Percentiles rank a stretch among this genome's conserved stretches.
These are phyloP conservation scores for Fusarium tuaranense DNA, from an alignment of 2,329 filamentous ascomycete genomes.

Conservation along the genomic window DNA sequence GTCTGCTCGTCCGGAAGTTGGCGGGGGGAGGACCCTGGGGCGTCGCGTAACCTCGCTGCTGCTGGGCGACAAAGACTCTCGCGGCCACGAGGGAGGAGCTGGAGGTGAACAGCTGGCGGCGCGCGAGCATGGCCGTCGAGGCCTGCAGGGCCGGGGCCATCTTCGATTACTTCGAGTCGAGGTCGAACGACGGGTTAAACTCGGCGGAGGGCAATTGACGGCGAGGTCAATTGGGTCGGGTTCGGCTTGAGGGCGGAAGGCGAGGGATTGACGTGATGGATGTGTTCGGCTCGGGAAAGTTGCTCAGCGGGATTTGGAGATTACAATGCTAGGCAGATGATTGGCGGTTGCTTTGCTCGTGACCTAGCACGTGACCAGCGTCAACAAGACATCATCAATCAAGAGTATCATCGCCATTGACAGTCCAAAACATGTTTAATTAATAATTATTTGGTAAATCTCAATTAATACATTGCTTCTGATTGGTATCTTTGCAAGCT, in stretches of 20 bases:
- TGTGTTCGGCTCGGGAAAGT: slow-evolving; percentile 47
- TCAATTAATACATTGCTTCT: background rate
- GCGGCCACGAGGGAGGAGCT: slow-evolving; percentile 38
- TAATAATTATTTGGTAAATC: background rate
- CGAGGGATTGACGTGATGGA: slow-evolving; percentile 46
- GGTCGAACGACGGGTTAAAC: slow-evolving; percentile 17
- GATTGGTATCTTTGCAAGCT: background rate
- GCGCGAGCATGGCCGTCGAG: slow-evolving; percentile 50
- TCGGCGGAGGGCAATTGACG: slow-evolving; percentile 44
- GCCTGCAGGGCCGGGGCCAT: slow-evolving; percentile 51
- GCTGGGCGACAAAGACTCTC: slow-evolving; percentile 43
- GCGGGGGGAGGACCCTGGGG: slow-evolving; percentile 82
- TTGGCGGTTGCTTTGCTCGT: slow-evolving; percentile 47
- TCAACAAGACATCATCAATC: slow-evolving; percentile 10
- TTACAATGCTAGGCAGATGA: slow-evolving; percentile 55
- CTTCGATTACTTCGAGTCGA: slow-evolving; percentile 22
- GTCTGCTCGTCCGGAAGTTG: slow-evolving; percentile 82
- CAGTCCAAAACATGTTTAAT: background rate
- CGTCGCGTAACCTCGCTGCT: slow-evolving; percentile 67
- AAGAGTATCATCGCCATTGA: background rate
- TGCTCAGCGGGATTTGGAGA: slow-evolving; percentile 54
- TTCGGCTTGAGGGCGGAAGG: slow-evolving; percentile 39
- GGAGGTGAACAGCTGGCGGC: slow-evolving; percentile 48
- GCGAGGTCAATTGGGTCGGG: slow-evolving; percentile 42
- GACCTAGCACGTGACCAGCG: slow-evolving; percentile 45